Conservation (phyloP, 108 stramenopile genomes). For the Fistulifera solaris region DNA sequence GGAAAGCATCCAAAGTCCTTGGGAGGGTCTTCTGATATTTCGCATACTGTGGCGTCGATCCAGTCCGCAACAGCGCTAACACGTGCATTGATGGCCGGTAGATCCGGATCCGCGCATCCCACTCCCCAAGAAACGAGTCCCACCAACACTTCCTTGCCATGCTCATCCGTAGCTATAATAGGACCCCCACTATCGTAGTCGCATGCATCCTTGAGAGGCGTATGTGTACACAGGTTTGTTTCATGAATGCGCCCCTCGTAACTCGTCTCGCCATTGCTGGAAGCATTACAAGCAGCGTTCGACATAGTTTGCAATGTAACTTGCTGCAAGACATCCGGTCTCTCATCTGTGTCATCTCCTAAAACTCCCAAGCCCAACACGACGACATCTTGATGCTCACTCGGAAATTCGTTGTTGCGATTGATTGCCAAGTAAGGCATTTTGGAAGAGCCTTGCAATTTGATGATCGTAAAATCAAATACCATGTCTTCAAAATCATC, state of each 20-base stretch:
- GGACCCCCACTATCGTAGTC: conserved; percentile 33
- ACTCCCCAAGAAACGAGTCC: conserved; percentile 33
- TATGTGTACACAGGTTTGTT: background rate
- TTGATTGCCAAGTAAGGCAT: conserved; percentile 6
- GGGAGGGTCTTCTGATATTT: conserved; percentile 17
- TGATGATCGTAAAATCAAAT: conserved; percentile 18
- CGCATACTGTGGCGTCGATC: conserved; percentile 15
- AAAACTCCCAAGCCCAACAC: conserved; percentile 17
- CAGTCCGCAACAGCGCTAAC: conserved; percentile 9
- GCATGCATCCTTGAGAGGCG: background rate
- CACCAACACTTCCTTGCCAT: conserved; percentile 16
- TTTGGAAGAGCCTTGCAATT: conserved; percentile 12
- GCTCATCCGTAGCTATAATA: conserved; percentile 7
- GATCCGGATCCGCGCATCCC: conserved; percentile 17
- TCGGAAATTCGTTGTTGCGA: background rate
- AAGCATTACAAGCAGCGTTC: background rate
- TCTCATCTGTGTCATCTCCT: background rate
- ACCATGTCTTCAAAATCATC: conserved; percentile 6
- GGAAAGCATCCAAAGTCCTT: background rate
- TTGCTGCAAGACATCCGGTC: background rate
- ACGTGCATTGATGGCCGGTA: conserved; percentile 18
- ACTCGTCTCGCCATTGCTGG: background rate
- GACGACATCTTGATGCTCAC: conserved; percentile 3
- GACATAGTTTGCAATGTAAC: conserved; percentile 1
- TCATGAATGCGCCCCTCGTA: background rate